Percentiles rank a stretch among this genome's conserved stretches.
These are phyloP conservation scores for Ophiostoma ips DNA, from an alignment of 2,329 filamentous ascomycete species.

Conservation along the genomic window DNA sequence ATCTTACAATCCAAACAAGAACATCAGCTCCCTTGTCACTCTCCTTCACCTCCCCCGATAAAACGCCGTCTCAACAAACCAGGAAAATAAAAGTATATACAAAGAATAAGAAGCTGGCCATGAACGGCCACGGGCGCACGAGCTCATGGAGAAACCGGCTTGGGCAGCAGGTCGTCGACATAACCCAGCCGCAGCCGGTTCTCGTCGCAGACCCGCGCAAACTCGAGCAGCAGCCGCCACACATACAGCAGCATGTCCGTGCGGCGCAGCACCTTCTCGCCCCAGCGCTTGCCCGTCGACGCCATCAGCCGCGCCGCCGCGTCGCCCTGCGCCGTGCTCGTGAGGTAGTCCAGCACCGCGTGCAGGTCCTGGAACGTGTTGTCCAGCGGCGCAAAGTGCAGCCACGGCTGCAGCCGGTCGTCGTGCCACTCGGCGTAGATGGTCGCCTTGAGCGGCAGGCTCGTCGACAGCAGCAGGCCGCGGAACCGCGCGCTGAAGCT, in stretches of 20 bases:
- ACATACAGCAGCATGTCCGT: constrained; percentile 57
- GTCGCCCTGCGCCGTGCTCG: constrained; percentile 34
- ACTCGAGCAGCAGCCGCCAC: constrained; percentile 46
- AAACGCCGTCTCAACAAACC: not conserved
- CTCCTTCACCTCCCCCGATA: not conserved
- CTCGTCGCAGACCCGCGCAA: constrained; percentile 35
- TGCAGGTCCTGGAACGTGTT: constrained; percentile 55
- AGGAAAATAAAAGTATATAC: not conserved
- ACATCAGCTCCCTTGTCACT: too few species aligned
- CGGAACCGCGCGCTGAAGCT: constrained; percentile 49
- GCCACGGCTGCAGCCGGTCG: constrained; percentile 52
- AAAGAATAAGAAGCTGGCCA: not conserved
- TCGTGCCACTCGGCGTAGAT: constrained; percentile 68
- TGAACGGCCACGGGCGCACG: too few species aligned
- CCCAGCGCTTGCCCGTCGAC: constrained; percentile 44
- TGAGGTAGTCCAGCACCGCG: constrained; percentile 49
- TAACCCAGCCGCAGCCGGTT: constrained; percentile 29
- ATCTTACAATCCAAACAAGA: too few species aligned
- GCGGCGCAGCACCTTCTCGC: constrained; percentile 43
- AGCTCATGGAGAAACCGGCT: not conserved
- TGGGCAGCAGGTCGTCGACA: constrained; percentile 25
- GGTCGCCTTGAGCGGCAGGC: constrained; percentile 55
- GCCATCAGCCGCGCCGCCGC: constrained; percentile 46
- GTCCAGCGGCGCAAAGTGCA: constrained; percentile 60
- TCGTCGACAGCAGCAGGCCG: constrained; percentile 48